phyloP scores from a whole-genome alignment of 1,284 basidiomycete genomes.

The Leucoagaricus sp. region DNA sequence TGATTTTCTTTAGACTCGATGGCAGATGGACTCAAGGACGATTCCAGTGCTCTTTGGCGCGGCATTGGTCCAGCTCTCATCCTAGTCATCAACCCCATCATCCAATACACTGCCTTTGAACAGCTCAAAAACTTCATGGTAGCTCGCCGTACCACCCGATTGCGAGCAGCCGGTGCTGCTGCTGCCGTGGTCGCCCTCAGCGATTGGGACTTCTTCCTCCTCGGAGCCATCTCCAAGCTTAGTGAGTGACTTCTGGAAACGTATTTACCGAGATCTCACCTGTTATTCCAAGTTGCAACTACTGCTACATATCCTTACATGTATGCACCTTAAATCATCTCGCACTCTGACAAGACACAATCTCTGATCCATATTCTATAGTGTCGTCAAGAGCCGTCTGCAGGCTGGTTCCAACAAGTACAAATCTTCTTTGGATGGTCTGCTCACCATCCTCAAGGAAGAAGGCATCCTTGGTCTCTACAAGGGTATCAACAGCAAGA shows the following conservation, averaged over 20 bases:
- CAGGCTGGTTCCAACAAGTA: conserved; percentile 77
- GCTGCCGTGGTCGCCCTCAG: conserved; percentile 54
- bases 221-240: conserved; percentile 87
- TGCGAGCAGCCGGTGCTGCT: conserved; percentile 46
- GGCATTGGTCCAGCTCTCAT: conserved; percentile 95
- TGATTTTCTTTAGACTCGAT: conserved; percentile 3
- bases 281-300: conserved; percentile 60
- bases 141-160: conserved; percentile 54
- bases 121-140: conserved; percentile 84
- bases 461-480: conserved; percentile 85
- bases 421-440: conserved; percentile 70
- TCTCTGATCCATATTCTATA: conserved; percentile 27
- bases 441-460: conserved; percentile 70
- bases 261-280: conserved; percentile 8
- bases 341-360: neutral
- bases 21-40: neutral
- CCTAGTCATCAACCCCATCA: conserved; percentile 93
- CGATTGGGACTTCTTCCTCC: conserved; percentile 88
- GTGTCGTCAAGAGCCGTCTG: conserved; percentile 82
- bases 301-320: conserved; percentile 79
- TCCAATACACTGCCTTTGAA: conserved; percentile 84
- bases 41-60: conserved; percentile 78
- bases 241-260: conserved; percentile 43
- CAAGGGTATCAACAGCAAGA: conserved; percentile 83
- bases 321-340: conserved; percentile 32